Conservation (phyloP, 163 green algal genomes). For the Scenedesmus sp. region DNA sequence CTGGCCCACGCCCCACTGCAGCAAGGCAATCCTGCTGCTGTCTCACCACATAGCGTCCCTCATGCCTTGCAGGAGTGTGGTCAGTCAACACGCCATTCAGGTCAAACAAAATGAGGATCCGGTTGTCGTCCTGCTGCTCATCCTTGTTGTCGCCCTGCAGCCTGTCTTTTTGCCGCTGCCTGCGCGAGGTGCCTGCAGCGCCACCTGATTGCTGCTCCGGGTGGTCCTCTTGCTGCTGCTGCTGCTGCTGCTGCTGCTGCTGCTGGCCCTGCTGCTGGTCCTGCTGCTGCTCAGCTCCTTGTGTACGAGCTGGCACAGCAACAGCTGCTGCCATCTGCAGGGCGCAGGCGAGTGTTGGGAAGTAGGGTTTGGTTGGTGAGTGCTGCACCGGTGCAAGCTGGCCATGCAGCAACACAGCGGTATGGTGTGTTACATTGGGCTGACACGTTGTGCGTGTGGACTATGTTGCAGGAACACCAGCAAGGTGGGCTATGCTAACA, state of each 20-base stretch:
- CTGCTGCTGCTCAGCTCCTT: background rate
- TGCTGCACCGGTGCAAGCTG: no score
- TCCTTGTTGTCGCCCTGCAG: background rate
- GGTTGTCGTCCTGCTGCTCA: constrained; percentile 6
- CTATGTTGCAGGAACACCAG: background rate
- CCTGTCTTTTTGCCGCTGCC: background rate
- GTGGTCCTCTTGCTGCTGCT: background rate
- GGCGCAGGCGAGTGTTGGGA: background rate
- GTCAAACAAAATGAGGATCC: constrained; percentile 61
- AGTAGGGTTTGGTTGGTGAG: background rate
- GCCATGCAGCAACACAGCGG: no score
- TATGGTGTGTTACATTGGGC: no score
- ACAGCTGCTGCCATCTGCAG: background rate
- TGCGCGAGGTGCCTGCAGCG: background rate
- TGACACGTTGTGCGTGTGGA: background rate
- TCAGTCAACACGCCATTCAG: constrained; percentile 61
- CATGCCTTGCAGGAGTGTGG: constrained; percentile 40
- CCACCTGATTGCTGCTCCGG: background rate
- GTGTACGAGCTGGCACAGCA: background rate
- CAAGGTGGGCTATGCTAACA: background rate
- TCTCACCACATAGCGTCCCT: background rate
- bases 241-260: background rate
- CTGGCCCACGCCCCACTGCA: no score
- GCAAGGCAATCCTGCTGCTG: background rate
- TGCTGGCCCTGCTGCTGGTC: background rate